Evolutionary conservation across 2,329 filamentous ascomycete genomes (phyloP).

Genomic region (Trichophyton mentagrophytes): DNA sequence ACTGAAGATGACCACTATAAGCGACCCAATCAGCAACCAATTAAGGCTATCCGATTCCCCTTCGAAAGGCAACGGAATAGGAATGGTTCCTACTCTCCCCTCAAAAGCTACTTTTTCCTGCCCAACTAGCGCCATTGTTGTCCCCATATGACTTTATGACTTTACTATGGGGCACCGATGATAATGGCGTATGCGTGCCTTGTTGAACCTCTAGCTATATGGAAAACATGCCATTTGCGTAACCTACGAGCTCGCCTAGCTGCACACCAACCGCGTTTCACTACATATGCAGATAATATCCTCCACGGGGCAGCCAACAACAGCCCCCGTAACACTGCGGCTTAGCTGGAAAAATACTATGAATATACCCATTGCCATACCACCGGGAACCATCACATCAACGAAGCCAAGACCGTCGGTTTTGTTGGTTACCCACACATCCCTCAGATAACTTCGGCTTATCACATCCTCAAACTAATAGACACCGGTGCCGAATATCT

Average conservation of each 20-base stretch:
- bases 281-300: not conserved
- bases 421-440: constrained; percentile 3
- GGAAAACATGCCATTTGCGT: too few species aligned
- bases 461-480: not conserved
- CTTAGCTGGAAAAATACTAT: not conserved
- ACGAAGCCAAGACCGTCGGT: not conserved
- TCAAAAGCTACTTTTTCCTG: not conserved
- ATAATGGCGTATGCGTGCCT: too few species aligned
- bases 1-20: not conserved
- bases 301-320: not conserved
- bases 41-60: not conserved
- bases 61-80: not conserved
- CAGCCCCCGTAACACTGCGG: not conserved
- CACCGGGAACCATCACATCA: not conserved
- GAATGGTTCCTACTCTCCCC: not conserved
- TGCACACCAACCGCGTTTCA: not conserved
- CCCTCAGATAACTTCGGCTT: not conserved
- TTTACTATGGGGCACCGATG: not conserved
- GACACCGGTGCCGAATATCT: not conserved
- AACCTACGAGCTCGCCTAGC: not conserved
- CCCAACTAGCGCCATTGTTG: not conserved
- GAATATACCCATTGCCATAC: not conserved
- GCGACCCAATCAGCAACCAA: not conserved
- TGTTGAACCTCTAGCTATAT: too few species aligned
- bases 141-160: too few species aligned